Base-by-base conservation (phyloP, 768 basidiomycete species). In the Suillus ampliporus region DNA sequence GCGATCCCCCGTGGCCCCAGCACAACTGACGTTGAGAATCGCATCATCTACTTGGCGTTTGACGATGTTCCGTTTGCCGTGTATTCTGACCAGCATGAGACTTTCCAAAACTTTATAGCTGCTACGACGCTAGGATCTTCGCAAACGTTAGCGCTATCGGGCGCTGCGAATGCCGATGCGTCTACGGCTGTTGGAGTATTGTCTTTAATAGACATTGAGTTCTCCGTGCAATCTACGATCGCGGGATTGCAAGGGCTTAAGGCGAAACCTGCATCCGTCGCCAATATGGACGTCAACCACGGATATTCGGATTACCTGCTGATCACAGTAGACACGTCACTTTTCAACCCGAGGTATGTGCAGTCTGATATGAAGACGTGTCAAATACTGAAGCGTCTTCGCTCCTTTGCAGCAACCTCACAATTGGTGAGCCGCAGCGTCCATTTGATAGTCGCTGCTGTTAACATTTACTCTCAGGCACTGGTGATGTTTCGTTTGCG, bases 261-360 rank as follows among this genome's bases (percentile, higher is more conserved):
- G 64, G 76, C 85, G 34, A 82, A 79, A 62, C 89, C 88, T 11
- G 83, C 84, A 2, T 79, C 78, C 4, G 82, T 91, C 15, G 78
- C 77, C 44, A 78, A 83, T 65, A 75, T 91, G 56, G 89, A 91
- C 64, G 89, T 91, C 34, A 84, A 82, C 44, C 88, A 86, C 58
- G 90, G 90, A 8, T 91, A 84, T 76, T 62, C 84, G 0, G 82
- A 88, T 68, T 87, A 81, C 71, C 78, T 92, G n/a, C 79, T 90
- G 56, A 90, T 92, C 76, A 89, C 82, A 67, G 84, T 85, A 14
- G 77, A 84, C 47, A 84, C 86, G 21, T 77, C 79, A 1, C 74
- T 91, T 26, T 89, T 84, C 71, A 91, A 90, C 62, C 89, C 90
- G 14, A 89, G 85, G 85, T 85, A 65, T 64, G 76, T 56, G 28